Percentiles rank a stretch among this genome's conserved stretches.
phyloP scores from a whole-genome alignment of 2,329 filamentous ascomycete genomes.

The Paecilomyces fulvus region DNA sequence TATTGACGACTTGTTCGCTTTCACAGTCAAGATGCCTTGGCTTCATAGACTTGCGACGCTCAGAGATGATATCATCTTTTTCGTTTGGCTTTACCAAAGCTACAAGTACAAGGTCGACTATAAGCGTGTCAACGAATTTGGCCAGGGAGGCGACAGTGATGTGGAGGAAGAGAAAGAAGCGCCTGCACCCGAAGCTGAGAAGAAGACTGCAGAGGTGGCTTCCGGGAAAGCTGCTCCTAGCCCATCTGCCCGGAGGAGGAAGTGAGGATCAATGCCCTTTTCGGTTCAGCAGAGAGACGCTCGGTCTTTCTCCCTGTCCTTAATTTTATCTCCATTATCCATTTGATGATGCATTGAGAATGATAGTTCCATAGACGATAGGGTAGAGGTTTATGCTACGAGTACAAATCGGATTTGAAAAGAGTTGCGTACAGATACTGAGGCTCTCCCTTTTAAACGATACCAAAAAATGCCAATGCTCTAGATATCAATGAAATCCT shows the following conservation, averaged over 20 bases:
- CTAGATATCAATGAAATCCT: too few species aligned
- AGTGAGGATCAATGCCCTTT: constrained; percentile 12
- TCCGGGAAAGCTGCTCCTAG: constrained; percentile 21
- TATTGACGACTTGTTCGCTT: constrained; percentile 96
- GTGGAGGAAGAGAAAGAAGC: constrained; percentile 49
- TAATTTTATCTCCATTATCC: background rate
- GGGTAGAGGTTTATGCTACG: background rate
- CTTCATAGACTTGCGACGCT: constrained; percentile 87
- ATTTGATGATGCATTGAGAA: background rate
- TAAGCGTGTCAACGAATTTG: constrained; percentile 91
- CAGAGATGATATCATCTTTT: constrained; percentile 95
- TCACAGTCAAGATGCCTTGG: constrained; percentile 98
- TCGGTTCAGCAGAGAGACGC: background rate
- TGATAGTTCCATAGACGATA: background rate
- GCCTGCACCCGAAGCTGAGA: constrained; percentile 13
- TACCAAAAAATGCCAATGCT: too few species aligned
- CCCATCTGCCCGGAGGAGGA: constrained; percentile 25
- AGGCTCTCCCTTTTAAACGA: too few species aligned
- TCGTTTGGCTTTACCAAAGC: constrained; percentile 90
- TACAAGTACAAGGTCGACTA: constrained; percentile 92
- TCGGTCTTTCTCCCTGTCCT: background rate
- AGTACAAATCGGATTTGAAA: background rate
- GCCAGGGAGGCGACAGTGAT: constrained; percentile 92
- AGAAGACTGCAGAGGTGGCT: constrained; percentile 15
- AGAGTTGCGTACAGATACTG: background rate